Base-by-base conservation (phyloP, 305 asterid genomes). In the Fraxinus greggii region DNA sequence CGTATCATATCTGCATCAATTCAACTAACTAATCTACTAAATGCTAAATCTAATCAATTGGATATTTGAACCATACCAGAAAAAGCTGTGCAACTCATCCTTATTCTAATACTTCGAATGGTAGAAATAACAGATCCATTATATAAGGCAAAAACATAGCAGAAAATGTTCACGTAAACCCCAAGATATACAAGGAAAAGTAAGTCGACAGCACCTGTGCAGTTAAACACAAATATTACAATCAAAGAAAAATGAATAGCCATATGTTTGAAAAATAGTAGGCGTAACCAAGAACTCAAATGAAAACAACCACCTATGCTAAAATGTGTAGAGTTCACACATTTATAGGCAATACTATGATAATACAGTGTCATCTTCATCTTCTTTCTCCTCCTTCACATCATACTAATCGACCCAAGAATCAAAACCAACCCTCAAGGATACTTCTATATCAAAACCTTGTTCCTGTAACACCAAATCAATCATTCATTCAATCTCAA, bases 401-500 rank as follows among this genome's bases (percentile, higher is more conserved):
- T 35, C 69, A 73, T 75, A 77, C 85, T 81, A 86, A 83, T 67
- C 35, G 45, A 75, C 79, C 79, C 84, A 78, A 79, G 78, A 81
- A 81, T 81, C 77, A 61, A 38, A 77, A 28, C 73, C 54, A 29
- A 79, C 87, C 85, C 81, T 76, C 77, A 82, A 4, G 36, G 73
- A 75, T 83, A 85, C 80, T 83, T 86, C 93, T 91, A 94, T 86
- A 94, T 94, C 92, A 92, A 88, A 87, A 94, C 97, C 87, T 94
- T 93, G 93, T 86, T 94, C 94, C 97, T 94, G 97, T 83, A 94
- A 85, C 82, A 75, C 80, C 67, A 85, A 76, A 81, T 75, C 28
- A 78, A 76, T 24, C 69, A 65, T 48, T 32, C 76, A 63, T 83
- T 87, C 83, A 87, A 80, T 32, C 75, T 79, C 86, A 86, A 73